Base-by-base conservation (phyloP, 495 filamentous ascomycete genomes). In the Achaetomiella virescens region DNA sequence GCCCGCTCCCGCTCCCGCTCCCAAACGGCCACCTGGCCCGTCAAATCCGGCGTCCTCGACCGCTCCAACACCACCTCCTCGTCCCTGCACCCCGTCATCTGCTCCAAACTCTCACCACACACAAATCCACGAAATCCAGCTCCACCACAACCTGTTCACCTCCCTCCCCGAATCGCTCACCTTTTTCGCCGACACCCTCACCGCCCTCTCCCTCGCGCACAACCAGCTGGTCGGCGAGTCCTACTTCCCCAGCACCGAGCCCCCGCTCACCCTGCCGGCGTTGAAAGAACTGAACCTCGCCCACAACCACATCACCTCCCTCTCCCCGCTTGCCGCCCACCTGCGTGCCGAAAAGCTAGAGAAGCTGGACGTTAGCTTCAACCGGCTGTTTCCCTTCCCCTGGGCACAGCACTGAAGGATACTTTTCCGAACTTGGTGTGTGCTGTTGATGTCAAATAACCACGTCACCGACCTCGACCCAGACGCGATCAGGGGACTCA, bases 311-410 rank as follows among this genome's bases (percentile, higher is more conserved):
- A 75, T 96, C 54, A 83, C 79, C 1, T 78, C 81, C 1, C 69
- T 96, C 8, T 72, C 78, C 8, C 80, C 84, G 17, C 68, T 96
- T 3, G 70, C 82, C 17, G 66, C 75, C 3, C 75, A 82, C 53
- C 76, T 96, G 12, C 71, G 76, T 17, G 89, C 91, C 0, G 88
- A 90, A 0, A 75, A 74, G 36, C 77, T 97, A 12, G 78, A 83
- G 27, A 83, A 85, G 56, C 76, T 96, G 0, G 86, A 97, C 67
- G 75, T 95, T 21, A 89, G 86, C 22, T 81, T 82, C 61, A 97
- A 96, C 64, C 83, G 85, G n/a, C n/a, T 21, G 73, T 97, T 22
- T 78, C 81, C 6, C 78, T 98, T 11, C 86, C 88, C 0, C 61
- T 82, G 2, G 79, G 81, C 18, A 61, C 72, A 4, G 61, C 53